Base-by-base conservation (phyloP, 2,329 filamentous ascomycete species). In the Cordyceps tenuipes region DNA sequence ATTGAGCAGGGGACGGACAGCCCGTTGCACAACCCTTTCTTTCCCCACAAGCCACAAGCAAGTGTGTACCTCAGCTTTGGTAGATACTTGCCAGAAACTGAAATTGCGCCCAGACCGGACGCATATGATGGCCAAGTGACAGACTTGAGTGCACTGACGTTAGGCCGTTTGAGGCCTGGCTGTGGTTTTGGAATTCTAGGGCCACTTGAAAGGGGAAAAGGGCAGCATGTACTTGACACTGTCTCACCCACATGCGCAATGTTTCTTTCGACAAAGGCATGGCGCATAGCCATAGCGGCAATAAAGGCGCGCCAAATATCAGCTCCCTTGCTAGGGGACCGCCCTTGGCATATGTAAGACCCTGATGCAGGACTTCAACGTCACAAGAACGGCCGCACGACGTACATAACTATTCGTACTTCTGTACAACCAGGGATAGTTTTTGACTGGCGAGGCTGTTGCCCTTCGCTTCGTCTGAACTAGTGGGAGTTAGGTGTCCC, bases 191-290 rank as follows among this genome's bases (percentile, higher is more conserved):
- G 34, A 36, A 36, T 36, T 10, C 3, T 3, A 36, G 34, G 34
- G 13, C 9, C 34, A 10, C 10, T 6, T 21, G 44, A 47, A 47
- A 15, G 23, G 21, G 13, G 13, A 3, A 23, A 1, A 6, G 23
- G 44, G 19, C 17, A 19, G 41, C 5, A 44, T 15, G 44, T 36
- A 36, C 34, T 36, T 36, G 34, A 36, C 34, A 43, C 41, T 43
- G 41, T 17, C 15, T 17, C 15, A 43, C 41, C n/a, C 15, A 43
- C 6, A n/a, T 6, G 9, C 12, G 41, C 19, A 39, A 15, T 10
- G 34, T 57, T 57, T 31, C 54, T 57, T 57, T 57, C 12, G 54
- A 44, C 44, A 57, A 57, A 49, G 48, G 39, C 31, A 57, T 48
- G 31, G 53, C 43, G 43, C 34, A n/a, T 8, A 19, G 43, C 12